Conservation (phyloP, 306 rosid species). For the Casuarina equisetifolia region DNA sequence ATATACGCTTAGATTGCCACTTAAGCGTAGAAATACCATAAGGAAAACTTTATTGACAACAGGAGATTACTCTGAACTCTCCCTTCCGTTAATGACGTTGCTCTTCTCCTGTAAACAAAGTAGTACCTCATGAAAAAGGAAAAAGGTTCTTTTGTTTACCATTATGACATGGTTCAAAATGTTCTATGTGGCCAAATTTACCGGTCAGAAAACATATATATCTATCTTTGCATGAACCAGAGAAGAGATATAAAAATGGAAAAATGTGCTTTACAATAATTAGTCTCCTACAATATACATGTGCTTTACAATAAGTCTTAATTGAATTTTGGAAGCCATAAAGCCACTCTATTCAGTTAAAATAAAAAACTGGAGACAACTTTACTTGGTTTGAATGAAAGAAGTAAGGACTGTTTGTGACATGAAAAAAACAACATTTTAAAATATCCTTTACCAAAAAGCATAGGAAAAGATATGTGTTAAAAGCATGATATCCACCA, state of each 20-base stretch:
- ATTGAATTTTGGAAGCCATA: background rate
- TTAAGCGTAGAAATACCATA: conserved; percentile 9
- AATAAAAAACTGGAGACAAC: background rate
- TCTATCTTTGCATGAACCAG: background rate
- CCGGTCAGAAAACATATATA: conserved; percentile 24
- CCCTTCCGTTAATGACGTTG: conserved; percentile 45
- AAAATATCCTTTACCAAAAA: background rate
- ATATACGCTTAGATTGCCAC: conserved; percentile 24
- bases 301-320: background rate
- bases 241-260: background rate
- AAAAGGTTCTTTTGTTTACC: no score
- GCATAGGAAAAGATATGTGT: background rate
- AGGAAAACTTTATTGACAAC: conserved; percentile 18
- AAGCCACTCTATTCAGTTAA: background rate
- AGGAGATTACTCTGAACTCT: conserved; percentile 58
- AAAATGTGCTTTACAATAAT: background rate
- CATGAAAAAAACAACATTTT: background rate
- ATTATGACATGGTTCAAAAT: background rate
- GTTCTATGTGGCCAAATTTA: conserved; percentile 14
- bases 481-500: conserved; percentile 1
- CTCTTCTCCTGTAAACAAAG: conserved; percentile 48
- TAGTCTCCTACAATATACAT: background rate
- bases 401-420: background rate
- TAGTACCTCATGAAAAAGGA: no score
- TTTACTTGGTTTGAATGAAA: background rate